Base-by-base conservation (phyloP, 192 early-diverging fungal genomes). In the Glomus cerebriforme region DNA sequence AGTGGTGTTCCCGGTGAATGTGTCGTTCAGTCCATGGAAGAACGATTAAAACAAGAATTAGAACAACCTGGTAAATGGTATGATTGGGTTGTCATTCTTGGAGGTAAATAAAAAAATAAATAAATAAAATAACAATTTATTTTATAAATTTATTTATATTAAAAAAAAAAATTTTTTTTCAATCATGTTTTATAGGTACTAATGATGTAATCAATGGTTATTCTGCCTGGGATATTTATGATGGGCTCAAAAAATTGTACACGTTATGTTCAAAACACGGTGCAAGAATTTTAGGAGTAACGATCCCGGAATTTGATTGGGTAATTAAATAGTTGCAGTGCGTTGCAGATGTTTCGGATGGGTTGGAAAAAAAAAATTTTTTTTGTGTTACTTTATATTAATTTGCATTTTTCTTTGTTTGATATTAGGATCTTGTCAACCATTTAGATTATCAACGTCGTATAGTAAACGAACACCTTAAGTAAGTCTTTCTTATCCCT, bases 11-110 rank as follows among this genome's bases (percentile, higher is more conserved):
- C 75, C 2, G 75, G 75, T 66, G 75, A 77, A 66, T 64, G 59
- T 45, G 39, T 27, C 24, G 75, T 66, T 63, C 27, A 62, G 3
- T 49, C 69, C 10, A 77, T 77, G 75, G 75, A 77, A 77, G 75
- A 77, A 66, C n/a, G 75, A 32, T 66, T 77, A 66, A 77, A 77
- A 37, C 32, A 35, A 54, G 75, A 77, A 66, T 45, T 77, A 9
- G 75, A 77, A 77, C 75, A 77, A 66, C 75, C 75, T 13, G 75
- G 75, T 10, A 77, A 77, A 77, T 77, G 75, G 75, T 77, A 77
- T 19, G 75, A 77, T 19, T 77, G 75, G 75, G 63, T 77, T 31
- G 64, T 77, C 35, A 77, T 77, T 24, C 63, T 77, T 22, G 75
- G 75, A 66, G 75, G 71, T 73, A 73, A 49, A 47, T 29, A 17